Evolutionary conservation across 257 asterid species (phyloP).

Genomic region (Fraxinus anomala): DNA sequence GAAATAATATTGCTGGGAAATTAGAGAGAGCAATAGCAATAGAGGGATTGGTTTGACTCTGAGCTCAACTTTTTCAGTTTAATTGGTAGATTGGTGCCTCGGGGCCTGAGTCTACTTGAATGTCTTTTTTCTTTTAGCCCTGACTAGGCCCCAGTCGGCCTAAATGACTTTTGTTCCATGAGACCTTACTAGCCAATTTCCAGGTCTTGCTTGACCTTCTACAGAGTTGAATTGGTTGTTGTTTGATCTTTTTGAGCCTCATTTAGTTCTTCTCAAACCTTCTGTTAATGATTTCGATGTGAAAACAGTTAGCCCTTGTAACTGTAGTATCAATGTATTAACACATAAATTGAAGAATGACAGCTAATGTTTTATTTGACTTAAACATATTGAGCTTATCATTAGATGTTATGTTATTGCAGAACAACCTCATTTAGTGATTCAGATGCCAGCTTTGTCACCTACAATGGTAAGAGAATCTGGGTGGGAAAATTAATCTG

Average conservation of each 20-base stretch:
- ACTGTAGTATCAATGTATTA: not conserved
- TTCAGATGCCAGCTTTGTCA: too few species aligned
- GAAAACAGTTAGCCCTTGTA: slow-evolving; percentile 15
- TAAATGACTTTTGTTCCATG: not conserved
- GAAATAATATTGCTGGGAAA: slow-evolving; percentile 8
- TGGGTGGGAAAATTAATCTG: too few species aligned
- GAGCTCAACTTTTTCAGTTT: not conserved
- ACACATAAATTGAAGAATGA: too few species aligned
- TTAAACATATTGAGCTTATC: too few species aligned
- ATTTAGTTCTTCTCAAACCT: not conserved
- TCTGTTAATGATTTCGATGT: slow-evolving; percentile 17
- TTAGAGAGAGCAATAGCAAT: not conserved
- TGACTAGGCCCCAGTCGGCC: not conserved
- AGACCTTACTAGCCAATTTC: not conserved
- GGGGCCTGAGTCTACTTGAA: not conserved
- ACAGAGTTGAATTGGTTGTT: not conserved
- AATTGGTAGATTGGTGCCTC: not conserved
- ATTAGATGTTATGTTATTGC: too few species aligned
- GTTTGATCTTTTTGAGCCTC: not conserved
- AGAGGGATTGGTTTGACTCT: slow-evolving; percentile 6
- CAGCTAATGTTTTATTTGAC: too few species aligned
- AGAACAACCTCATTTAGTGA: too few species aligned
- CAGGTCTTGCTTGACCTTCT: not conserved
- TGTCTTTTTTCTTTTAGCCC: not conserved
- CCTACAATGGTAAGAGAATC: too few species aligned